Percentiles rank a stretch among this genome's conserved stretches.
Evolutionary conservation across 345 rosid genomes (phyloP).

Genomic region (Eucalyptus brandiana): DNA sequence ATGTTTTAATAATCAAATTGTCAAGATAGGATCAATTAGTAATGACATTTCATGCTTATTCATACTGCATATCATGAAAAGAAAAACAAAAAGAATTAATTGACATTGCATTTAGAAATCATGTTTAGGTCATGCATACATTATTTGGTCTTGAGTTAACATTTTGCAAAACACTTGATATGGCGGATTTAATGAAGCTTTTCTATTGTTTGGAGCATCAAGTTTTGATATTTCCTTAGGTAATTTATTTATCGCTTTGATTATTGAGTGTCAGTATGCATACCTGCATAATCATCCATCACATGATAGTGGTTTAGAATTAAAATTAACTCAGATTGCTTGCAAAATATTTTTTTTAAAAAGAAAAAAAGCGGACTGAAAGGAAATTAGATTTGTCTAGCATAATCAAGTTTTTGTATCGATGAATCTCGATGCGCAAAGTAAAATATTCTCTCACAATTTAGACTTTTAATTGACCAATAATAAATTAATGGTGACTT

Average conservation of each 20-base stretch:
- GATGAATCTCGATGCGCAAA: too few relatives aligned
- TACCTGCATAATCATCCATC: not conserved
- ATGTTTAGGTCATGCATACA: not conserved
- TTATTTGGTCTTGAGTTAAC: not conserved
- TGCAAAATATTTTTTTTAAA: not conserved
- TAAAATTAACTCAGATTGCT: not conserved
- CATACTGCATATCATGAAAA: too few relatives aligned
- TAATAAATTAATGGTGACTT: not conserved
- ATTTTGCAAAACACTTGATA: not conserved
- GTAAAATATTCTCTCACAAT: not conserved
- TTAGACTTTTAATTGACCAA: not conserved
- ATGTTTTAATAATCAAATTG: too few relatives aligned
- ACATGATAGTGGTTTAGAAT: not conserved
- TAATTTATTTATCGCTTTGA: not conserved
- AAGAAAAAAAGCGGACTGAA: too few relatives aligned
- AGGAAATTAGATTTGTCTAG: too few relatives aligned
- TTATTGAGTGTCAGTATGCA: not conserved
- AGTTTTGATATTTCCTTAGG: not conserved
- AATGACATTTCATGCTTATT: too few relatives aligned
- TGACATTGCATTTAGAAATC: not conserved
- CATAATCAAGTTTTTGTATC: not conserved
- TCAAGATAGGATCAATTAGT: too few relatives aligned
- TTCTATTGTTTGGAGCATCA: not conserved
- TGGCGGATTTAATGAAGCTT: not conserved
- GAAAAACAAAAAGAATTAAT: too few relatives aligned